Percentiles rank a stretch among this genome's conserved stretches.
Conservation (phyloP, 1,284 basidiomycete genomes). For the Microbotryomycetes sp. region DNA sequence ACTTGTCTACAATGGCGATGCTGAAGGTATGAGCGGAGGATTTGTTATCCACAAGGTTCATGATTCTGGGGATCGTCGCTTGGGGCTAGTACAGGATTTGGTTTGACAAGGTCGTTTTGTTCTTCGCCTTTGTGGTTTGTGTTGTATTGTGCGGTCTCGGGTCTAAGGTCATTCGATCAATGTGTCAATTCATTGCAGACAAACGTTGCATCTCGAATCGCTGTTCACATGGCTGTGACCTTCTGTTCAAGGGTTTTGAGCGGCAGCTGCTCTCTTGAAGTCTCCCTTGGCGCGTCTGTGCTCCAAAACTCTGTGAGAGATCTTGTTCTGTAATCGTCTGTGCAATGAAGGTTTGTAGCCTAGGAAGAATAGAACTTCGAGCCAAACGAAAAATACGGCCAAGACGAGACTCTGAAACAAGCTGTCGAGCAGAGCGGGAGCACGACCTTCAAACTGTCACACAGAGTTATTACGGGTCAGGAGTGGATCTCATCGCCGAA, state of each 20-base stretch:
- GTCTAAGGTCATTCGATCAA: no score
- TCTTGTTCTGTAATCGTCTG: conserved; percentile 31
- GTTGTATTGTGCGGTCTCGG: no score
- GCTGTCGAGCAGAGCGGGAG: conserved; percentile 38
- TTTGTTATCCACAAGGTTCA: no score
- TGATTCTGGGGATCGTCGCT: no score
- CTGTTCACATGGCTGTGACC: no score
- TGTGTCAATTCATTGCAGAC: not conserved
- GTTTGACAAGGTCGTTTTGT: no score
- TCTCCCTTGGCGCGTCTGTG: conserved; percentile 12
- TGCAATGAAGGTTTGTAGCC: conserved; percentile 37
- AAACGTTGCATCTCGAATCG: no score
- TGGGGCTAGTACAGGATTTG: no score
- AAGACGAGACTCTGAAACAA: conserved; percentile 37
- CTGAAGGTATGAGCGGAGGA: no score
- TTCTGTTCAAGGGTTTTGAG: no score
- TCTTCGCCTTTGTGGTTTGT: no score
- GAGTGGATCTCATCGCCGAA: not conserved
- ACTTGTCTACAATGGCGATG: no score
- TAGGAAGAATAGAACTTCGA: conserved; percentile 37
- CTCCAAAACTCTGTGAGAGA: conserved; percentile 18
- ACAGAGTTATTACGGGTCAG: not conserved
- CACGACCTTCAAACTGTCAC: conserved; percentile 38
- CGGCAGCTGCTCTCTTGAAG: conserved; percentile 4
- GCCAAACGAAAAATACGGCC: conserved; percentile 39